These are phyloP conservation scores for Fusarium armeniacum DNA, from an alignment of 2,329 filamentous ascomycete genomes.

Conservation along the genomic window DNA sequence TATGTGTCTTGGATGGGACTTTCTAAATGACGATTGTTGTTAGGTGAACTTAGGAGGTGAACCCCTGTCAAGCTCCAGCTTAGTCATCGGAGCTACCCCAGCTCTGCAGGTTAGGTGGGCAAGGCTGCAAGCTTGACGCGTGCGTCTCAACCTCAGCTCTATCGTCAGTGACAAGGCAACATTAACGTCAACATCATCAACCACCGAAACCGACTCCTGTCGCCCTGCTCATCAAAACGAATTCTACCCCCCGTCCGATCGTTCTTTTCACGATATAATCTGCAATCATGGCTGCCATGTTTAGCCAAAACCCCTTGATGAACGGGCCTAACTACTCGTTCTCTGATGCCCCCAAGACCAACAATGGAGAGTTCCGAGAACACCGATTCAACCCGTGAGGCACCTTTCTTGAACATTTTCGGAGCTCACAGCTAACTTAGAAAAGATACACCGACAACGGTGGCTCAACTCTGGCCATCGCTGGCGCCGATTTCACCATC, in stretches of 20 bases:
- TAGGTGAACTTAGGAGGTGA: slow-evolving; percentile 44
- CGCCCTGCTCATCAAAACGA: slow-evolving; percentile 26
- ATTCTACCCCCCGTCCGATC: not conserved
- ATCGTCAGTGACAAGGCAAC: slow-evolving; percentile 43
- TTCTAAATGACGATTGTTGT: slow-evolving; percentile 45
- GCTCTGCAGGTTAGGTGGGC: slow-evolving; percentile 47
- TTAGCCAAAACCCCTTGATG: slow-evolving; percentile 77
- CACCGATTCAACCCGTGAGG: slow-evolving; percentile 94
- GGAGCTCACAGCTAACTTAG: slow-evolving; percentile 21
- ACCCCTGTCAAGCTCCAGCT: slow-evolving; percentile 47
- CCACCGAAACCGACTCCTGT: slow-evolving; percentile 21
- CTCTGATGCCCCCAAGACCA: slow-evolving; percentile 69
- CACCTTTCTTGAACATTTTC: not conserved
- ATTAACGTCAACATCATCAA: slow-evolving; percentile 35
- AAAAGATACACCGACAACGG: slow-evolving; percentile 96
- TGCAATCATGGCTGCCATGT: slow-evolving; percentile 73
- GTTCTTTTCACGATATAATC: not conserved
- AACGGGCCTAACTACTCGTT: slow-evolving; percentile 79
- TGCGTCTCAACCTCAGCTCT: slow-evolving; percentile 53
- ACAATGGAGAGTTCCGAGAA: slow-evolving; percentile 71
- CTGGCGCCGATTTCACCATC: slow-evolving; percentile 93
- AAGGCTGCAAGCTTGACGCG: slow-evolving; percentile 68
- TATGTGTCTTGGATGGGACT: slow-evolving; percentile 27
- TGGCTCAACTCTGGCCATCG: slow-evolving; percentile 94
- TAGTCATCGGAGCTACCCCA: slow-evolving; percentile 60